Percentiles rank a stretch among this genome's conserved stretches.
Conservation (phyloP, 805 yeast species). For the Kuraishia cidri region DNA sequence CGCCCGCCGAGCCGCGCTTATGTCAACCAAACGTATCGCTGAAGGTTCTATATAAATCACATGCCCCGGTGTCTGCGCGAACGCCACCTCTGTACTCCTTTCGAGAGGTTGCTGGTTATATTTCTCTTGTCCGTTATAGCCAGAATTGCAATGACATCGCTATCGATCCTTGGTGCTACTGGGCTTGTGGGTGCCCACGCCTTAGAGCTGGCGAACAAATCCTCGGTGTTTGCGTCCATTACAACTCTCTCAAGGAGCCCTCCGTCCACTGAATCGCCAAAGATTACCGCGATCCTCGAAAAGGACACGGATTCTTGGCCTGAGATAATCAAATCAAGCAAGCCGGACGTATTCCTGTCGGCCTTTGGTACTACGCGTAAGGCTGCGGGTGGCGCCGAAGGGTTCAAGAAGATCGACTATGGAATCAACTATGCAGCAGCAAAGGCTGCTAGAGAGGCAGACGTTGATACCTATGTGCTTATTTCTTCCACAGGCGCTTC, state of each 20-base stretch:
- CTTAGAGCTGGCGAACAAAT: slow-evolving; percentile 31
- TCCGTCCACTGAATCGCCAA: slow-evolving; percentile 17
- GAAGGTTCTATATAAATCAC: too few relatives aligned
- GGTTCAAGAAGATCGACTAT: slow-evolving; percentile 64
- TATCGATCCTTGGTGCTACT: slow-evolving; percentile 54
- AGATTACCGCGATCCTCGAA: slow-evolving; percentile 30
- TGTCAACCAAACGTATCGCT: too few relatives aligned
- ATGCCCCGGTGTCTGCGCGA: too few relatives aligned
- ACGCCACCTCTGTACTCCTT: too few relatives aligned
- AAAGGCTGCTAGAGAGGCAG: slow-evolving; percentile 61
- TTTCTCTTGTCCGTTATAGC: too few relatives aligned
- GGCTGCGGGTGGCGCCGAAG: slow-evolving; percentile 63
- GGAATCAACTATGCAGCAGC: slow-evolving; percentile 66
- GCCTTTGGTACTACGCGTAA: slow-evolving; percentile 72
- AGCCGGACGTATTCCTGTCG: slow-evolving; percentile 36
- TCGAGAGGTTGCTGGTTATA: too few relatives aligned
- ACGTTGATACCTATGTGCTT: slow-evolving; percentile 59
- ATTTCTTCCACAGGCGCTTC: slow-evolving; percentile 63
- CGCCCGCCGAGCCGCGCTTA: too few relatives aligned
- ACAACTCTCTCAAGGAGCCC: slow-evolving; percentile 44
- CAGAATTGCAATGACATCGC: too few relatives aligned
- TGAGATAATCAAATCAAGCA: slow-evolving; percentile 17
- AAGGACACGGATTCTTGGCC: slow-evolving; percentile 44
- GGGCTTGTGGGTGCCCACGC: slow-evolving; percentile 67
- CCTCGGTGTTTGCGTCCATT: slow-evolving; percentile 27